phyloP scores from a whole-genome alignment of 108 stramenopile species.

The Discostella pseudostelligera region DNA sequence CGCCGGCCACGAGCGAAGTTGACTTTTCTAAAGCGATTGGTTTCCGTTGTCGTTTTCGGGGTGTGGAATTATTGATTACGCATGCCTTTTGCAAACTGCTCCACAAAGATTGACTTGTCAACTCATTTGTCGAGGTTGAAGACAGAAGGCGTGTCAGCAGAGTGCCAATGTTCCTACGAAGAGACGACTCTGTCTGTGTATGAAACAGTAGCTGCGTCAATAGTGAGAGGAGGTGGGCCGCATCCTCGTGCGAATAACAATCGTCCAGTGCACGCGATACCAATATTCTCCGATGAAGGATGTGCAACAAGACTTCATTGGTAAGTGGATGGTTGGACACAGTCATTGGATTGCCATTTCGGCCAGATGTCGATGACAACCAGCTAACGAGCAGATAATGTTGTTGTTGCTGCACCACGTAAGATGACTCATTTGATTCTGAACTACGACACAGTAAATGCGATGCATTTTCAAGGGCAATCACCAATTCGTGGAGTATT shows the following conservation, averaged over 20 bases:
- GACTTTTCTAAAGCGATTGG: not conserved
- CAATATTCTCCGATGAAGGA: conserved; percentile 24
- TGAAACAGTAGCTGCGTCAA: conserved; percentile 29
- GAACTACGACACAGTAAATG: conserved; percentile 13
- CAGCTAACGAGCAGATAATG: conserved; percentile 37
- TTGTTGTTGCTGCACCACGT: conserved; percentile 5
- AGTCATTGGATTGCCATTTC: not conserved
- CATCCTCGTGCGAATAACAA: conserved; percentile 21
- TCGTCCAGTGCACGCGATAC: conserved; percentile 14
- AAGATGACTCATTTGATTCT: not conserved
- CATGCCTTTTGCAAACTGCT: conserved; percentile 11
- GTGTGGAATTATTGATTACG: conserved; percentile 5
- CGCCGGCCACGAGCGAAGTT: conserved; percentile 1
- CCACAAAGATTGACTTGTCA: conserved; percentile 29
- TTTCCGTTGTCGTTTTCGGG: conserved; percentile 27
- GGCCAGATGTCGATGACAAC: conserved; percentile 3
- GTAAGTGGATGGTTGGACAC: conserved; percentile 31
- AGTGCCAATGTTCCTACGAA: conserved; percentile 25
- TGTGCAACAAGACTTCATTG: conserved; percentile 28
- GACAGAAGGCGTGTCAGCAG: conserved; percentile 32
- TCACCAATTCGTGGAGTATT: conserved; percentile 17
- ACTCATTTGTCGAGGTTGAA: conserved; percentile 11
- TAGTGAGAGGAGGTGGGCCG: conserved; percentile 19
- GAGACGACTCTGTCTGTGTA: conserved; percentile 23
- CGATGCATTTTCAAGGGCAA: conserved; percentile 10